A percentile compares a stretch with the other conserved stretches of the same genome.
phyloP scores from a whole-genome alignment of 768 basidiomycete genomes.

The Crassisporium funariophilum region DNA sequence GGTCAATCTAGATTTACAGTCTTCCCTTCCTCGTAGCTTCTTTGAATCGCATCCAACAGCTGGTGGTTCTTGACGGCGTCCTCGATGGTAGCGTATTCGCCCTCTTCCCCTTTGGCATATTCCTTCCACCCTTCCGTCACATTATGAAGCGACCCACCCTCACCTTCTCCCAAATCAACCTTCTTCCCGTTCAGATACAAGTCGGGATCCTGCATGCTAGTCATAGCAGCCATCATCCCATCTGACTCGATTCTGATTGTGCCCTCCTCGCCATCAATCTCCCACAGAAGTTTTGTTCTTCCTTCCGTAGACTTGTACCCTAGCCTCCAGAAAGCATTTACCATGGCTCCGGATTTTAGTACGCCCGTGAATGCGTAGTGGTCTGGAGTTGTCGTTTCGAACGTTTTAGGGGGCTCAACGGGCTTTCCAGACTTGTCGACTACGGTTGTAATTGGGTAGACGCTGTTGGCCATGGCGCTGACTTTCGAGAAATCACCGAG shows the following conservation, averaged over 20 bases:
- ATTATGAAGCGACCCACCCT: background rate
- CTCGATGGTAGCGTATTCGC: constrained; percentile 20
- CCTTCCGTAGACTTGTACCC: constrained; percentile 24
- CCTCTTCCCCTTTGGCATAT: constrained; percentile 13
- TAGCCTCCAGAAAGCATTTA: constrained; percentile 25
- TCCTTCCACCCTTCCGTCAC: constrained; percentile 10
- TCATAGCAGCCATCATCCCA: no score
- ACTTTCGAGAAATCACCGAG: constrained; percentile 35
- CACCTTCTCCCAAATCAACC: constrained; percentile 11
- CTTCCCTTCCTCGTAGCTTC: constrained; percentile 12
- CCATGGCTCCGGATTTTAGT: constrained; percentile 31
- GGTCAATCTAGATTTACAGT: no score
- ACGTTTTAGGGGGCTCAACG: constrained; percentile 25
- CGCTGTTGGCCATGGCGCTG: constrained; percentile 23
- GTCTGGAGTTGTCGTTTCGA: constrained; percentile 22
- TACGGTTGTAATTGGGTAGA: constrained; percentile 28
- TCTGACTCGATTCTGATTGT: background rate
- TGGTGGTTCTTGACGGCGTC: constrained; percentile 20
- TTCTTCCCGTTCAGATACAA: constrained; percentile 1
- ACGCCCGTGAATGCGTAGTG: constrained; percentile 31
- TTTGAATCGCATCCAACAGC: constrained; percentile 18
- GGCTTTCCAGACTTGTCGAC: constrained; percentile 25
- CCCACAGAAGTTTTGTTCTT: constrained; percentile 30
- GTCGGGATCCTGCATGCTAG: no score
- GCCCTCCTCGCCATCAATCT: constrained; percentile 35